phyloP scores from a whole-genome alignment of 306 rosid genomes.

The Cicer yamashitae region DNA sequence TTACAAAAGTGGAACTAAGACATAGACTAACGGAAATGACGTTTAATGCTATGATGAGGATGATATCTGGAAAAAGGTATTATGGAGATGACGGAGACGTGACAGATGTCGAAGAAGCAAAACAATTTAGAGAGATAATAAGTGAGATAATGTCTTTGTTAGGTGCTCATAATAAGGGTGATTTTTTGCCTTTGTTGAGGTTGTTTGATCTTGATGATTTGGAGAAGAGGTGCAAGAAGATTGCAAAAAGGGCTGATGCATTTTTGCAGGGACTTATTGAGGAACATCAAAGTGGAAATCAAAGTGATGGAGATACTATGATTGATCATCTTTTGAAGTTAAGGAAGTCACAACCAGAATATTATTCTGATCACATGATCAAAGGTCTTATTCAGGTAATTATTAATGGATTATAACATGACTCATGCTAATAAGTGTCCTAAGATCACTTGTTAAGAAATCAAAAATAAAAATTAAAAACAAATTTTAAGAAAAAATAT shows the following conservation, averaged over 20 bases:
- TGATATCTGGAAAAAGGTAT: constrained; percentile 51
- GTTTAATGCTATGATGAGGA: constrained; percentile 53
- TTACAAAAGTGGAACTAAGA: constrained; percentile 42
- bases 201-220: constrained; percentile 37
- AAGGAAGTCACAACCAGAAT: constrained; percentile 45
- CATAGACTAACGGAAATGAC: constrained; percentile 46
- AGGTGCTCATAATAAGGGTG: constrained; percentile 45
- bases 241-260: constrained; percentile 32
- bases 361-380: constrained; percentile 55
- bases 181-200: constrained; percentile 49
- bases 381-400: constrained; percentile 58
- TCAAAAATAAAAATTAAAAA: too few species aligned
- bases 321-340: constrained; percentile 53
- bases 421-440: too few species aligned
- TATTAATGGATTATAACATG: neutral
- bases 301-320: constrained; percentile 46
- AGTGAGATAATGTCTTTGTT: constrained; percentile 14
- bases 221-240: constrained; percentile 31
- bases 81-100: constrained; percentile 46
- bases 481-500: too few species aligned
- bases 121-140: constrained; percentile 44
- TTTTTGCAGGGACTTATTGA: constrained; percentile 51
- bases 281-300: constrained; percentile 37
- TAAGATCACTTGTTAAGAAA: too few species aligned
- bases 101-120: constrained; percentile 49